Base-by-base conservation (phyloP, 192 early-diverging fungal genomes). In the Pecoramyces ruminantium region DNA sequence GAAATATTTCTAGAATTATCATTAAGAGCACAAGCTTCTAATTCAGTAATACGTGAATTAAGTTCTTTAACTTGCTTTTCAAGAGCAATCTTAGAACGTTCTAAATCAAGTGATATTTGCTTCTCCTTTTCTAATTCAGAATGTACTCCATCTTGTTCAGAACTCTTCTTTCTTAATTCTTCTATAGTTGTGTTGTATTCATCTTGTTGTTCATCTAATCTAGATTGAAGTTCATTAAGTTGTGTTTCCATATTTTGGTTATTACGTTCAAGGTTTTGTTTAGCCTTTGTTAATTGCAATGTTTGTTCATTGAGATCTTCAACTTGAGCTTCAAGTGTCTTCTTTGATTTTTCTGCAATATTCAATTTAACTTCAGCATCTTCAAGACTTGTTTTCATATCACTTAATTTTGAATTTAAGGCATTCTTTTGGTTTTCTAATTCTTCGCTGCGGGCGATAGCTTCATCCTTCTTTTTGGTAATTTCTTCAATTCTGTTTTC, bases 61-160 rank as follows among this genome's bases (percentile, higher is more conserved):
- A 95, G 87, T 84, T 95, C 93, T 82, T 94, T 94, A 78, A 94
- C 86, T 81, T 92, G 90, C 85, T 94, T 95, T 83, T 97, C 95
- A n/a, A 96, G 87, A 25, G 82, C 79, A 39, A 88, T 83, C 88
- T 94, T 89, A 38, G 85, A 80, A 58, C 88, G 85, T 81, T 92
- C 88, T 14, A 90, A 84, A 16, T 92, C 89, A 80, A 92, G 85
- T 25, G 80, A 80, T 11, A 80, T 28, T 28, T 87, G 88, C 29
- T 83, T 88, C 81, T 94, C 94, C 85, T 94, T 96, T 80, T 87
- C 88, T 25, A 97, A 86, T 78, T 94, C 93, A 27, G 88, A 88
- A 5, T 86, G 81, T 39, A 91, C 84, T 79, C 88, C 88, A 67
- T 67, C 51, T 82, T 92, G 84, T 87, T 95, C 88, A 83, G 92